Conservation (phyloP, 345 rosid species). For the Citrus mangshanensis region DNA sequence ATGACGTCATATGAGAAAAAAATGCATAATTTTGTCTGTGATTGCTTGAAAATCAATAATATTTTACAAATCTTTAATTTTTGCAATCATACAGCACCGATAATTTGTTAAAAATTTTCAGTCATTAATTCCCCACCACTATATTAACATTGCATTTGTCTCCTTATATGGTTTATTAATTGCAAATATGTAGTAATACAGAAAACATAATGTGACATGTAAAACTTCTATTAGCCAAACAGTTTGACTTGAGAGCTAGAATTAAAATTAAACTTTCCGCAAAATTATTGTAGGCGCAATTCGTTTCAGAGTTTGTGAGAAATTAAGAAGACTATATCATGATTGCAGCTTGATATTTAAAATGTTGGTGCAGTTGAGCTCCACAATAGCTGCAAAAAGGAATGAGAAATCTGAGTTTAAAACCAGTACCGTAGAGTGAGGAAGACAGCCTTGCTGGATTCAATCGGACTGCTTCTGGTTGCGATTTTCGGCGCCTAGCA, state of each 20-base stretch:
- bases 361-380: not conserved
- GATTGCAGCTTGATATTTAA: not conserved
- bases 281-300: not conserved
- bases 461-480: slow-evolving; percentile 47
- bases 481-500: slow-evolving; percentile 96
- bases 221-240: not conserved
- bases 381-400: not conserved
- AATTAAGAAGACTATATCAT: not conserved
- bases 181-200: not conserved
- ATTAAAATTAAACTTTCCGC: not conserved
- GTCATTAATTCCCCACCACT: not conserved
- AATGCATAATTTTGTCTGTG: not conserved
- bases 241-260: not conserved
- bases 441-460: slow-evolving; percentile 48
- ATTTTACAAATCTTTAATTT: not conserved
- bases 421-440: slow-evolving; percentile 46
- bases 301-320: not conserved
- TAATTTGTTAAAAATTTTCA: not conserved
- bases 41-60: not conserved
- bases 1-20: not conserved
- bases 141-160: not conserved
- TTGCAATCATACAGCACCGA: not conserved
- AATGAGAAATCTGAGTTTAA: slow-evolving; percentile 1
- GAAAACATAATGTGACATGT: not conserved
- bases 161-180: not conserved